A percentile compares a stretch with the other conserved stretches of the same genome.
phyloP scores from a whole-genome alignment of 108 stramenopile species.

The Mediolabrus comicus region DNA sequence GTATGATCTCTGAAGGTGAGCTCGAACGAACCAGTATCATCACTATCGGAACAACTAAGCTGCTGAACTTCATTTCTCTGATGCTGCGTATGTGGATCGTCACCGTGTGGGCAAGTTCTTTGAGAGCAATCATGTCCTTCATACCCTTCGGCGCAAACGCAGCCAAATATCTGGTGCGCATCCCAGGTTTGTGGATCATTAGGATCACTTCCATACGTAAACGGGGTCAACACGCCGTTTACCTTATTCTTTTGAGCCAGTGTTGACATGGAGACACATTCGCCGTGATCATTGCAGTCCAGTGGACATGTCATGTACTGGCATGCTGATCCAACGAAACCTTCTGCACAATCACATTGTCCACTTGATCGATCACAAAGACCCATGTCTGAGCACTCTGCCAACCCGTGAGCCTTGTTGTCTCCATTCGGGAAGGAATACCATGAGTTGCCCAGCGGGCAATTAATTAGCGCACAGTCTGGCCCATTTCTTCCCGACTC shows the following conservation, averaged over 20 bases:
- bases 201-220: constrained; percentile 49
- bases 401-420: constrained; percentile 50
- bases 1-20: constrained; percentile 51
- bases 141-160: constrained; percentile 71
- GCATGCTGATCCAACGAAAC: constrained; percentile 74
- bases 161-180: constrained; percentile 59
- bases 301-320: constrained; percentile 59
- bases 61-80: constrained; percentile 61
- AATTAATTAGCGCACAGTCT: constrained; percentile 72
- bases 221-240: constrained; percentile 60
- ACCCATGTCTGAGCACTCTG: constrained; percentile 76
- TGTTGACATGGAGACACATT: constrained; percentile 67
- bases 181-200: constrained; percentile 76
- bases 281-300: constrained; percentile 61
- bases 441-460: constrained; percentile 59
- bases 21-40: constrained; percentile 47
- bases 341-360: constrained; percentile 65
- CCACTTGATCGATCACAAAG: constrained; percentile 59
- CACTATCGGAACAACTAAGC: constrained; percentile 43
- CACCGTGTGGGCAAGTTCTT: constrained; percentile 64
- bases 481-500: constrained; percentile 64
- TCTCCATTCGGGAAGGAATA: constrained; percentile 34
- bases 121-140: constrained; percentile 64
- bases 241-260: constrained; percentile 46
- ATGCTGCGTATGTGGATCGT: constrained; percentile 62